Conservation (phyloP, 1,284 basidiomycete species). For the Ceraceosorus guamensis region DNA sequence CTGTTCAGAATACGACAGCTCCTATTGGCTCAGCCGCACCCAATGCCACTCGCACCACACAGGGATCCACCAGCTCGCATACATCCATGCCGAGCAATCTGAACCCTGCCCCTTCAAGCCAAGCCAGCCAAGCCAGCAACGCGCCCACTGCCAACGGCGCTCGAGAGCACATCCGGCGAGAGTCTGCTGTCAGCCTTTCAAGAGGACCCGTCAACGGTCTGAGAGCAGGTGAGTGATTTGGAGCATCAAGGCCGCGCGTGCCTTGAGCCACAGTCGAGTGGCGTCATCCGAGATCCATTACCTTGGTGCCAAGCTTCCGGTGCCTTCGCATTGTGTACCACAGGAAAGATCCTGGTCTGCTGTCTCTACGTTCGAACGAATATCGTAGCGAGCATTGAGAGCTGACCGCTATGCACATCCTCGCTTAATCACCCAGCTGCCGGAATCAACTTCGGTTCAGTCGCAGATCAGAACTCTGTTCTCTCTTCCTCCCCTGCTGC, state of each 20-base stretch:
- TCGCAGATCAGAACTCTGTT: constrained; percentile 48
- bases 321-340: background rate
- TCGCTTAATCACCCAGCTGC: constrained; percentile 41
- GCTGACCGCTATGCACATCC: constrained; percentile 40
- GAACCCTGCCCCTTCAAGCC: too few species aligned
- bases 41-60: too few species aligned
- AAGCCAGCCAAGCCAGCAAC: too few species aligned
- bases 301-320: too few species aligned
- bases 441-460: constrained; percentile 51
- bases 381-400: constrained; percentile 50
- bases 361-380: constrained; percentile 40
- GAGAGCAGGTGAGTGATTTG: constrained; percentile 13
- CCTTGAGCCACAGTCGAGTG: background rate
- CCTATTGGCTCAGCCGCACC: too few species aligned
- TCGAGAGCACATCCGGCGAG: constrained; percentile 25
- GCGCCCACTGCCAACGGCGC: constrained; percentile 17
- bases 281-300: background rate
- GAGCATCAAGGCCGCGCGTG: background rate
- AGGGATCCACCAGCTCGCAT: too few species aligned
- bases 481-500: constrained; percentile 50
- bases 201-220: constrained; percentile 24
- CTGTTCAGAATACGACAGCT: too few species aligned
- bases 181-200: constrained; percentile 41
- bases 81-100: too few species aligned
- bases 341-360: constrained; percentile 3